phyloP scores from a whole-genome alignment of 306 rosid species.

The Biancaea sappan region DNA sequence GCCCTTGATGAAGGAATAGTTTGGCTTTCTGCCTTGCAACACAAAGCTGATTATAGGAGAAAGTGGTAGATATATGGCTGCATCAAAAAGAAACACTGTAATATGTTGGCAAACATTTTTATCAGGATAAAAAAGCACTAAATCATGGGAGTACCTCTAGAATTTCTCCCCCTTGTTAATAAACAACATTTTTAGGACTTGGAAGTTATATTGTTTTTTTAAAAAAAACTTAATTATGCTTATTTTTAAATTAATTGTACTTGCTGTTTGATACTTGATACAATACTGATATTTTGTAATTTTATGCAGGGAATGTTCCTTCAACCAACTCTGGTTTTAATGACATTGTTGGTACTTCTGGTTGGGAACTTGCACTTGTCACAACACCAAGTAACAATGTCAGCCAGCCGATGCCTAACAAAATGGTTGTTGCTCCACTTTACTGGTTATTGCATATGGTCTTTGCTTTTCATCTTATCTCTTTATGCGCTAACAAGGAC shows the following conservation, averaged over 20 bases:
- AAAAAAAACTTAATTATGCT: not conserved
- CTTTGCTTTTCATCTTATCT: not conserved
- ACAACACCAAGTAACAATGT: conserved; percentile 67
- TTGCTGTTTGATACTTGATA: not conserved
- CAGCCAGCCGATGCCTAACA: conserved; percentile 43
- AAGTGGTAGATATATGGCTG: not conserved
- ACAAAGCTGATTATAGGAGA: not conserved
- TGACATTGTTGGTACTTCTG: conserved; percentile 62
- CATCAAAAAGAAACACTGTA: conserved; percentile 39
- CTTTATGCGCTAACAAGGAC: not conserved
- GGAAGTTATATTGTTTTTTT: not conserved
- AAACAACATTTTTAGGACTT: not conserved
- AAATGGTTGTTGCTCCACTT: conserved; percentile 56
- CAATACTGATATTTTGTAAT: conserved; percentile 14
- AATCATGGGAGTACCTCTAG: not conserved
- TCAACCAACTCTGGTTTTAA: conserved; percentile 47
- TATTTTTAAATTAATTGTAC: not conserved
- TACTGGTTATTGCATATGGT: not conserved
- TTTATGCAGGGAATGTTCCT: conserved; percentile 52
- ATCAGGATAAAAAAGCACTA: not conserved
- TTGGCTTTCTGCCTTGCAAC: not conserved
- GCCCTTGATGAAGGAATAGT: not conserved
- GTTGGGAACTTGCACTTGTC: conserved; percentile 92
- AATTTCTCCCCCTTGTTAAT: not conserved
- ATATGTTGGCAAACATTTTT: conserved; percentile 41